Evolutionary conservation across 306 rosid genomes (phyloP).

Genomic region (Quercus aquifolioides): DNA sequence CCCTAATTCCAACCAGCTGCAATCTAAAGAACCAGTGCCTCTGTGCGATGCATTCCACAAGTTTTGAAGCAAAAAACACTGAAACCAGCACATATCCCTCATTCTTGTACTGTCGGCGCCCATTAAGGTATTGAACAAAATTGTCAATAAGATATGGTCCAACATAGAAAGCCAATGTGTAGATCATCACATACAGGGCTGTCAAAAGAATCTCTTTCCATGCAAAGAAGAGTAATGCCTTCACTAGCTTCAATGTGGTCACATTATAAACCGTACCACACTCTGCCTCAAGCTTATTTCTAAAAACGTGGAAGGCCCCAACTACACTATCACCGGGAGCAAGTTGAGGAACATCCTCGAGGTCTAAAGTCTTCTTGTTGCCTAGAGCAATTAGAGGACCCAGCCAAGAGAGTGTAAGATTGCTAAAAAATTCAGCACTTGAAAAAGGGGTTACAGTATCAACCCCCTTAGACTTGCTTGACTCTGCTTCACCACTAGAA

Average conservation of each 20-base stretch:
- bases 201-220: conserved; percentile 22
- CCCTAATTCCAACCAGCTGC: conserved; percentile 18
- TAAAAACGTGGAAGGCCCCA: conserved; percentile 23
- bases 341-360: conserved; percentile 25
- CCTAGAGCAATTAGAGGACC: conserved; percentile 26
- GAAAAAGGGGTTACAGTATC: conserved; percentile 29
- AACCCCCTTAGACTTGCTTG: conserved; percentile 13
- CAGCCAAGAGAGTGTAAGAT: conserved; percentile 33
- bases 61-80: conserved; percentile 11
- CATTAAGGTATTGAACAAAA: conserved; percentile 27
- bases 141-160: conserved; percentile 28
- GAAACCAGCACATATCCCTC: conserved; percentile 15
- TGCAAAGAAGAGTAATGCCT: conserved; percentile 9
- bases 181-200: not conserved
- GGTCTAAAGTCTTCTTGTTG: conserved; percentile 28
- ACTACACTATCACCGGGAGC: not conserved
- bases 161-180: conserved; percentile 24
- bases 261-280: not conserved
- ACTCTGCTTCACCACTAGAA: not conserved
- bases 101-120: not conserved
- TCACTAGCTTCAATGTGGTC: conserved; percentile 17
- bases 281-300: conserved; percentile 6
- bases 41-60: not conserved
- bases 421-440: conserved; percentile 25
- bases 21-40: conserved; percentile 29